A percentile compares a stretch with the other conserved stretches of the same genome.
Evolutionary conservation across 768 basidiomycete genomes (phyloP).

Genomic region (Hydnomerulius pinastri): DNA sequence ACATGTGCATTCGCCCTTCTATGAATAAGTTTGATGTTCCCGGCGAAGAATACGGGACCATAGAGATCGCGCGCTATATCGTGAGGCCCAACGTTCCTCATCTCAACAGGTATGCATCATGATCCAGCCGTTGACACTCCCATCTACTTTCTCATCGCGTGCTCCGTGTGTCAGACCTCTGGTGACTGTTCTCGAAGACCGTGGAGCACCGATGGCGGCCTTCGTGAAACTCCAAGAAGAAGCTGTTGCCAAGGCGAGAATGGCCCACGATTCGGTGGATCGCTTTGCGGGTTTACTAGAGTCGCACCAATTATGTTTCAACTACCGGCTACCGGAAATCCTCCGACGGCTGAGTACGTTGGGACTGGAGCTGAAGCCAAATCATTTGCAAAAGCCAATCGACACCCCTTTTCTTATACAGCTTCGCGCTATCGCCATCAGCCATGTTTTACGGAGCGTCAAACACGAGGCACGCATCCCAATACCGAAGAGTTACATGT

Average conservation of each 20-base stretch:
- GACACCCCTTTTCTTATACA: constrained; percentile 60
- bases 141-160: background rate
- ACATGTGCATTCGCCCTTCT: constrained; percentile 68
- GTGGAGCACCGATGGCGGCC: constrained; percentile 56
- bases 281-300: constrained; percentile 52
- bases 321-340: constrained; percentile 52
- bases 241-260: constrained; percentile 57
- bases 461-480: constrained; percentile 77
- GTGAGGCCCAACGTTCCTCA: constrained; percentile 60
- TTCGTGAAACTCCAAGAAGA: constrained; percentile 65
- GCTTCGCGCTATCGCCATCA: constrained; percentile 61
- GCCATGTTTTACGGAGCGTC: constrained; percentile 67
- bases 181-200: constrained; percentile 78
- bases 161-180: constrained; percentile 50
- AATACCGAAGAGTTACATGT: constrained; percentile 63
- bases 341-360: constrained; percentile 50
- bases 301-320: constrained; percentile 44
- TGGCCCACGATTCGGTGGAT: constrained; percentile 57
- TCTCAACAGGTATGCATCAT: constrained; percentile 68
- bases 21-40: constrained; percentile 76
- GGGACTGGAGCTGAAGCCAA: constrained; percentile 48
- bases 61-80: constrained; percentile 75
- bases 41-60: constrained; percentile 49
- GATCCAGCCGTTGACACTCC: background rate
- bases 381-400: constrained; percentile 35